A percentile compares a stretch with the other conserved stretches of the same genome.
Conservation (phyloP, 2,329 filamentous ascomycete genomes). For the Aspergillus versicolor region DNA sequence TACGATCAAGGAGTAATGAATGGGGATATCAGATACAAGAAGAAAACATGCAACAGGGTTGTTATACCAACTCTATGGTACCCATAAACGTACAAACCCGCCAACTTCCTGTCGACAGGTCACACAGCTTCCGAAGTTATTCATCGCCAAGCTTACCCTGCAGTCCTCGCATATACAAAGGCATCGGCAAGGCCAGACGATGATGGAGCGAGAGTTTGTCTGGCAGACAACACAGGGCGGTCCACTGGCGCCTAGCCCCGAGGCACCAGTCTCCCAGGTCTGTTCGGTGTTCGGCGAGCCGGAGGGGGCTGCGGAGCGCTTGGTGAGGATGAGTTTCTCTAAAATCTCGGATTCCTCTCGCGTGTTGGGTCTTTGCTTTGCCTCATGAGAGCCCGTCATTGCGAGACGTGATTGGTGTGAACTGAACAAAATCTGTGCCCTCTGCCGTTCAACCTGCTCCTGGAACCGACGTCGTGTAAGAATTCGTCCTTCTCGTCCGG, state of each 20-base stretch:
- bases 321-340: constrained; percentile 59
- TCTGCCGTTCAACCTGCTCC: constrained; percentile 65
- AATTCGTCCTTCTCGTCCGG: constrained; percentile 55
- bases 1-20: neutral
- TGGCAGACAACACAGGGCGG: constrained; percentile 95
- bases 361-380: constrained; percentile 35
- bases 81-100: constrained; percentile 88
- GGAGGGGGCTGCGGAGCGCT: constrained; percentile 39
- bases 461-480: constrained; percentile 80
- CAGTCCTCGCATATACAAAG: constrained; percentile 94
- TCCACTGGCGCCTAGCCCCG: constrained; percentile 69
- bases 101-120: constrained; percentile 86
- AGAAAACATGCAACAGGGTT: neutral
- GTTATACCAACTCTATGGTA: constrained; percentile 55
- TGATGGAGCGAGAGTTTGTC: constrained; percentile 76
- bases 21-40: constrained; percentile 5
- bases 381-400: constrained; percentile 11
- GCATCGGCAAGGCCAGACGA: constrained; percentile 96
- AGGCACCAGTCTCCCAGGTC: constrained; percentile 69
- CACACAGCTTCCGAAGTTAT: constrained; percentile 95
- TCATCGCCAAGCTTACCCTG: constrained; percentile 87
- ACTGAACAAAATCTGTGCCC: constrained; percentile 65
- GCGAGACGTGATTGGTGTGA: constrained; percentile 36
- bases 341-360: constrained; percentile 60
- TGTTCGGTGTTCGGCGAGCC: constrained; percentile 19